Evolutionary conservation across 371 early-diverging fungal genomes (phyloP), one percentile per base, ranked within the genome.

Genomic region (Saksenaea oblongispora): DNA sequence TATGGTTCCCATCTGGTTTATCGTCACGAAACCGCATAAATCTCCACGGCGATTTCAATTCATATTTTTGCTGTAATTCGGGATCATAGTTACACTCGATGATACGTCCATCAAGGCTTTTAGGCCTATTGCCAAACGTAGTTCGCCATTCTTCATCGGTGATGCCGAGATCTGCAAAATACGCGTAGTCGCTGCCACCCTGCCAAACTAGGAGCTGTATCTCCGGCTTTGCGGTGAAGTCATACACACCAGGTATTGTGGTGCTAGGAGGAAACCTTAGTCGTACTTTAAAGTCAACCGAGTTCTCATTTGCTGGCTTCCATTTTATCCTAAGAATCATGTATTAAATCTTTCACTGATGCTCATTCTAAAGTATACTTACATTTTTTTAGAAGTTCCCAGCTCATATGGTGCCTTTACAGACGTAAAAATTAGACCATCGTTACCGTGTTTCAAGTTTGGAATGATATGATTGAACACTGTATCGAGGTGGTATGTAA

Each of bases 291-390:
- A 99, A 98, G 72, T 99, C 99, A 13, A 99, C 86, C 0, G 99
- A 96, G 75, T 99, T 99, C 67, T 99, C 94, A 60, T 93, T 88
- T 11, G 97, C 89, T 11, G 99, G 99, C 71, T 99, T 99, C 99
- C 99, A 99, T 82, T 99, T 99, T 34, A 99, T 75, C 85, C 93
- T 94, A 37, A 28, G 41, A 24, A 22, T 14, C 10, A 14, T 7
- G 5, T 8, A 42, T 63, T 34, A 22, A 13, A 36, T 10, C 56
- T 18, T 59, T 11, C 8, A 34, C 3, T 5, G 1, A 26, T 34
- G 22, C 51, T 47, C 58, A 15, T 61, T 13, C 24, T 44, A 26
- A 37, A 35, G 8, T 18, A 17, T 8, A 37, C 73, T 68, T 84
- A 91, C 91, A 97, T 96, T 65, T 90, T 92, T 9, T 84, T 65